Percentiles rank a stretch among this genome's conserved stretches.
Evolutionary conservation across 2,329 filamentous ascomycete genomes (phyloP).

Genomic region (Cercospora nicotianae): DNA sequence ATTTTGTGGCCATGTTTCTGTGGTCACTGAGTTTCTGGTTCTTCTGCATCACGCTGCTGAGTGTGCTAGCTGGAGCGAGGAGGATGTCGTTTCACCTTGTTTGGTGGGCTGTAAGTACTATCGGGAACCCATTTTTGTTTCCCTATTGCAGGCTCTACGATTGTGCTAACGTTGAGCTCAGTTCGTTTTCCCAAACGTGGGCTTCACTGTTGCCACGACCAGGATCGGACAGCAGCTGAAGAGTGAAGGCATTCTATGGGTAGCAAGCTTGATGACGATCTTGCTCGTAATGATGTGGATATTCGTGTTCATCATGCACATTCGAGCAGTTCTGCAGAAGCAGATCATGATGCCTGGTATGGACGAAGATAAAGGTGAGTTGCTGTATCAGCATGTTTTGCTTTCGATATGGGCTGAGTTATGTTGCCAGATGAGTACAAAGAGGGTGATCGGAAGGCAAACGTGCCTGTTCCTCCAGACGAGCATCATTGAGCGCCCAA

Average conservation of each 20-base stretch:
- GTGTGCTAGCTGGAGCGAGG: slow-evolving; percentile 21
- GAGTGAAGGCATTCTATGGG: slow-evolving; percentile 54
- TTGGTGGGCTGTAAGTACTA: slow-evolving; percentile 52
- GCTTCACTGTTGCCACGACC: slow-evolving; percentile 61
- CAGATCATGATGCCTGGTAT: slow-evolving; percentile 60
- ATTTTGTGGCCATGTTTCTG: slow-evolving; percentile 45
- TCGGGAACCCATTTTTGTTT: not conserved
- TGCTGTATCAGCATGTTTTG: not conserved
- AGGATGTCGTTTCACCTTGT: slow-evolving; percentile 45
- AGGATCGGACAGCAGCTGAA: slow-evolving; percentile 53
- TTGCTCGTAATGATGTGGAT: slow-evolving; percentile 57
- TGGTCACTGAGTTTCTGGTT: slow-evolving; percentile 55
- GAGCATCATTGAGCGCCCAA: not conserved
- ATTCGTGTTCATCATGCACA: slow-evolving; percentile 50
- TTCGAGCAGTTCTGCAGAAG: slow-evolving; percentile 51
- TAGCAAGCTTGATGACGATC: slow-evolving; percentile 58
- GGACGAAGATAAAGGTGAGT: slow-evolving; percentile 56
- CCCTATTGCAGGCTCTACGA: not conserved
- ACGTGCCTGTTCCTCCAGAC: not conserved
- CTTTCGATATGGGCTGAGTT: not conserved
- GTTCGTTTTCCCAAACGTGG: slow-evolving; percentile 66
- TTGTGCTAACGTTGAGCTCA: not conserved
- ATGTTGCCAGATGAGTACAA: not conserved
- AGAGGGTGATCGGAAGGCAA: not conserved
- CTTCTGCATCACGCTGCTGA: slow-evolving; percentile 32